Conservation (phyloP, 768 basidiomycete species). For the Leccinum arenicola region DNA sequence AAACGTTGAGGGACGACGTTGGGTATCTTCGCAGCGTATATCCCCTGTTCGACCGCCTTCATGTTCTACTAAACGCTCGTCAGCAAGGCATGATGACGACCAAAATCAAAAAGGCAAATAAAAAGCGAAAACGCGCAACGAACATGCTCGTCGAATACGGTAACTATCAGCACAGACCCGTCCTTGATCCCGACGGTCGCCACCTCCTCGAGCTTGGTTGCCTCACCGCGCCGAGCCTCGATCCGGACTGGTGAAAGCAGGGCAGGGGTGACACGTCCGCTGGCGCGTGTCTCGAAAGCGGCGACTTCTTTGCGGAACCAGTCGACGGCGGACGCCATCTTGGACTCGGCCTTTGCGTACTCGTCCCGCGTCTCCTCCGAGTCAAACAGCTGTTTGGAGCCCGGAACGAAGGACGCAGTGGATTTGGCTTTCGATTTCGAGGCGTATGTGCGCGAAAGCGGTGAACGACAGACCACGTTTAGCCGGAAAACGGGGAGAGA, state of each 20-base stretch:
- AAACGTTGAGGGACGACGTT: conserved; percentile 68
- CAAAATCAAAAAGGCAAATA: conserved; percentile 3
- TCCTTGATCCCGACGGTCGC: conserved; percentile 82
- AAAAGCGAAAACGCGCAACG: conserved; percentile 23
- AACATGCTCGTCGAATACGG: conserved; percentile 78
- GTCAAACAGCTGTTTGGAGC: conserved; percentile 60
- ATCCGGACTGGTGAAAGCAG: conserved; percentile 70
- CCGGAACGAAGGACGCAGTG: conserved; percentile 61
- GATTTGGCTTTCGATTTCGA: conserved; percentile 38
- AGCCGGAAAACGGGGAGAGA: background rate
- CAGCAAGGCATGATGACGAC: conserved; percentile 7
- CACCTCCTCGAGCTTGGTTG: conserved; percentile 58
- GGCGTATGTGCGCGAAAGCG: conserved; percentile 23
- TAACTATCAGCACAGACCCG: conserved; percentile 69
- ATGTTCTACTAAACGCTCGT: conserved; percentile 52
- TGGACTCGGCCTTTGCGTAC: conserved; percentile 57
- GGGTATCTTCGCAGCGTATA: conserved; percentile 75
- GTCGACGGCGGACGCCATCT: conserved; percentile 65
- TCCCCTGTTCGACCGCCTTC: conserved; percentile 70
- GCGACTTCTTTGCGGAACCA: conserved; percentile 78
- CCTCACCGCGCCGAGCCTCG: conserved; percentile 37
- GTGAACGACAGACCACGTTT: background rate
- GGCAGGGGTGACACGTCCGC: conserved; percentile 72
- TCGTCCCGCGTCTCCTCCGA: conserved; percentile 54
- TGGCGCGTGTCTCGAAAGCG: conserved; percentile 66